Evolutionary conservation across 805 yeast species (phyloP).

Genomic region (Saturnispora silvae): DNA sequence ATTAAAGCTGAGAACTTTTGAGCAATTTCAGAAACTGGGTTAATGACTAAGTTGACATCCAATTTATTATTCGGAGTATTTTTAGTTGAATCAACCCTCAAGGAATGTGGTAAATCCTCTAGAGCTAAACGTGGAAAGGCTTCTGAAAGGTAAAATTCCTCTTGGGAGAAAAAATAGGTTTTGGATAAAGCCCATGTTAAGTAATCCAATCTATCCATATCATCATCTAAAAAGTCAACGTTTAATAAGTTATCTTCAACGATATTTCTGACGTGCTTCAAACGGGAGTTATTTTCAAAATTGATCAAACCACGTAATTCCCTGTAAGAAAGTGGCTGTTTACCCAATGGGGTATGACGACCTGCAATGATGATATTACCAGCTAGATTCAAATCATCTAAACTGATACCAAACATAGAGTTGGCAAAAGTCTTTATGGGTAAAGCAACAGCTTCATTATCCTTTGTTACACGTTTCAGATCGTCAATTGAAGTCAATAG

Average conservation of each 20-base stretch:
- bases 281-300: slow-evolving; percentile 11
- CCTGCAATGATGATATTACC: slow-evolving; percentile 33
- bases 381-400: not conserved
- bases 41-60: slow-evolving; percentile 50
- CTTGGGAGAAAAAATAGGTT: slow-evolving; percentile 24
- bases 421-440: not conserved
- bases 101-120: slow-evolving; percentile 3
- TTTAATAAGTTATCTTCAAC: not conserved
- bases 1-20: slow-evolving; percentile 49
- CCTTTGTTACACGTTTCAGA: not conserved
- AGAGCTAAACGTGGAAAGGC: slow-evolving; percentile 17
- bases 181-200: slow-evolving; percentile 14
- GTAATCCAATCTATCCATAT: slow-evolving; percentile 16
- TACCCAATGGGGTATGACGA: slow-evolving; percentile 31
- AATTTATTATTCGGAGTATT: slow-evolving; percentile 19
- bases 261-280: slow-evolving; percentile 1
- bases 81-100: slow-evolving; percentile 6
- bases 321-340: not conserved
- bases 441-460: not conserved
- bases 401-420: not conserved
- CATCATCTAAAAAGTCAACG: not conserved
- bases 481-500: not conserved
- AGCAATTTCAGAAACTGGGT: slow-evolving; percentile 62
- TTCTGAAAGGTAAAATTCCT: slow-evolving; percentile 15
- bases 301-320: slow-evolving; percentile 6